Evolutionary conservation across 2,329 filamentous ascomycete species (phyloP), one percentile per base, ranked within the genome.

Genomic region (Camillea tinctor): DNA sequence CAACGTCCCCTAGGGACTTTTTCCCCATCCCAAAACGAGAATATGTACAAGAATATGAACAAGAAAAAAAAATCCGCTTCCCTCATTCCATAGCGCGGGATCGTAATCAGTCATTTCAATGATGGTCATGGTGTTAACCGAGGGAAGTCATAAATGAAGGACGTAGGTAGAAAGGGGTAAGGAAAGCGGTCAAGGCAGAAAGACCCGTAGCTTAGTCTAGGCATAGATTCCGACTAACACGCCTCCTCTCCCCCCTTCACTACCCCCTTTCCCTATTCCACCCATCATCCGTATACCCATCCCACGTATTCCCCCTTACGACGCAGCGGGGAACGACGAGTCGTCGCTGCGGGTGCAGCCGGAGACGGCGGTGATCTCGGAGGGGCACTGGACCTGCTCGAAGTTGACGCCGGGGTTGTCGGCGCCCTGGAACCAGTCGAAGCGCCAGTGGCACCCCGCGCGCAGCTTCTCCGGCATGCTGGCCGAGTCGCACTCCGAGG

Each of bases 401-500:
- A 79, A 84, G 24, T 68, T 73, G 40, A 83, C 73, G 5, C 57
- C 66, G 4, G 80, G 80, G 67, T 83, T 83, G 62, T 82, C 78
- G 23, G 80, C 76, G 61, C 75, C 75, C 53, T 76, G 66, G 69
- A 84, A 83, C 80, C 80, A 84, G 66, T 81, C 79, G 63, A 81
- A 84, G 56, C 81, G 79, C 77, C 80, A 85, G 64, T 78, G 73
- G 67, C 81, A 84, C 11, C 81, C 82, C 6, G 69, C 66, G 66
- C 79, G 73, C 2, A 84, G 71, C 3, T 66, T 66, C 1, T 67
- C 65, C 4, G 81, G 81, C 70, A 84, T 78, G 22, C 65, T 64
- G 30, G 60, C 1, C 11, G 36, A 22, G 59, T 74, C 72, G 70
- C 81, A 83, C 23, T 78, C 71, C 24, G 72, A 71, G 54, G 76